Conservation (phyloP, 228 moss, liverwort and hornwort genomes). For the Sphagnum fallax region DNA sequence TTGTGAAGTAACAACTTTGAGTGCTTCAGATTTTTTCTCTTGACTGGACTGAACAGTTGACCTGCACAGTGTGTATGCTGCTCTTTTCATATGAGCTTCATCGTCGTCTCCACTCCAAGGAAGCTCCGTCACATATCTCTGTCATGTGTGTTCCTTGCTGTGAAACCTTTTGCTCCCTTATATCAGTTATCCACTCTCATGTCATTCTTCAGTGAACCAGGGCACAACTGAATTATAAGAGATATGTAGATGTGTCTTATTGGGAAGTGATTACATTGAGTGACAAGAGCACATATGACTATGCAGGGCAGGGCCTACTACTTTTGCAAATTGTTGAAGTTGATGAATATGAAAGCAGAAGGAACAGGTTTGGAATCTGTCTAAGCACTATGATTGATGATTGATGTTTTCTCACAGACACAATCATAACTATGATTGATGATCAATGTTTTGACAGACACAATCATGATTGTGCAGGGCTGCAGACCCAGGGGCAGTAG, state of each 20-base stretch:
- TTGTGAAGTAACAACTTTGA: neutral
- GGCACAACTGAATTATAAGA: too few relatives aligned
- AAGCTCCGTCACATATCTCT: slow-evolving; percentile 28
- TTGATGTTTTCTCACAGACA: neutral
- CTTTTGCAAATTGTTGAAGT: neutral
- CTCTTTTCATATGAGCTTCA: slow-evolving; percentile 74
- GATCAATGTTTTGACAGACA: neutral
- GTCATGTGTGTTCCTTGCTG: slow-evolving; percentile 32
- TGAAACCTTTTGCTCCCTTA: too few relatives aligned
- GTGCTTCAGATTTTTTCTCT: neutral
- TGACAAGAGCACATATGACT: neutral
- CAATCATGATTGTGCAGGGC: slow-evolving; percentile 28
- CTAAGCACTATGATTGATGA: neutral
- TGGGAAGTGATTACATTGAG: neutral
- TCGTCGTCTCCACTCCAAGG: slow-evolving; percentile 18
- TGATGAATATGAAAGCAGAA: neutral
- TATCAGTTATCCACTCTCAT: too few relatives aligned
- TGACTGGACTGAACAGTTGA: neutral
- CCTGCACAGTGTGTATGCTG: slow-evolving; percentile 46
- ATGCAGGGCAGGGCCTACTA: neutral
- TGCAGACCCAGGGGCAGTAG: slow-evolving; percentile 76
- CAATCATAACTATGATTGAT: neutral
- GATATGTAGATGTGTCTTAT: too few relatives aligned
- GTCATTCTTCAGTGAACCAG: too few relatives aligned
- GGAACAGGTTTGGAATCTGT: neutral